These are phyloP conservation scores for Lichtheimia ornata DNA, from an alignment of 371 early-diverging fungal genomes.

Conservation along the genomic window DNA sequence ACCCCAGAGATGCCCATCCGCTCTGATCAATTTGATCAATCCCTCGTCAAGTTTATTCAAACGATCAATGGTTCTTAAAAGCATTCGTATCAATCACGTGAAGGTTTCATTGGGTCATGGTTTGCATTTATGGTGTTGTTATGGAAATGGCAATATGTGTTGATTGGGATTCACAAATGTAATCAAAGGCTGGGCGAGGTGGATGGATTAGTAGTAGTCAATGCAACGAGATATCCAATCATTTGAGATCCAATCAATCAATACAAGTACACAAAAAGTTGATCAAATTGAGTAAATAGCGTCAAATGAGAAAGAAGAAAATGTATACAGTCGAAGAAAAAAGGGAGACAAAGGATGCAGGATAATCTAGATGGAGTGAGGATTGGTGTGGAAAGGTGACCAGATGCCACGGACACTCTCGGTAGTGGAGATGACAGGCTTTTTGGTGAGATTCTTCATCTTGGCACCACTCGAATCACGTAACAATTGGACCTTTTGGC, in stretches of 20 bases:
- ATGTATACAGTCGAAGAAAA: constrained; percentile 6
- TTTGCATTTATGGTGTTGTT: too few relatives aligned
- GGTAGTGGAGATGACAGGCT: constrained; percentile 77
- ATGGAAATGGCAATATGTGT: too few relatives aligned
- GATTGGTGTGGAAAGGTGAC: constrained; percentile 82
- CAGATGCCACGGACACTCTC: constrained; percentile 87
- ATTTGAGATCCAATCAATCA: not conserved
- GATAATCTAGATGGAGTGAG: constrained; percentile 62
- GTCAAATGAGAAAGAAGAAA: too few relatives aligned
- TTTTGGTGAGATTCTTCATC: constrained; percentile 65
- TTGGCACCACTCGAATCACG: constrained; percentile 72
- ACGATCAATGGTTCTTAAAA: constrained; percentile 21
- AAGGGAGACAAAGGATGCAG: constrained; percentile 6
- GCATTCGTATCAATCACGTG: not conserved
- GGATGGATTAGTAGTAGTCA: too few relatives aligned
- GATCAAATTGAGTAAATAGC: too few relatives aligned
- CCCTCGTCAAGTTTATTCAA: constrained; percentile 74
- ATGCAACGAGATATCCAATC: too few relatives aligned
- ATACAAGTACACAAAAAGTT: not conserved
- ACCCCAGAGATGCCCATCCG: constrained; percentile 99
- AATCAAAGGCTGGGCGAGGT: too few relatives aligned
- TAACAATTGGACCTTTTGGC: constrained; percentile 61
- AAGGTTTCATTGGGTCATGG: too few relatives aligned
- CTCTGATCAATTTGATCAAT: constrained; percentile 91
- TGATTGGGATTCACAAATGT: too few relatives aligned